A percentile compares a stretch with the other conserved stretches of the same genome.
These are phyloP conservation scores for Periglandula ipomoeae DNA, from an alignment of 2,329 filamentous ascomycete genomes.

Conservation along the genomic window DNA sequence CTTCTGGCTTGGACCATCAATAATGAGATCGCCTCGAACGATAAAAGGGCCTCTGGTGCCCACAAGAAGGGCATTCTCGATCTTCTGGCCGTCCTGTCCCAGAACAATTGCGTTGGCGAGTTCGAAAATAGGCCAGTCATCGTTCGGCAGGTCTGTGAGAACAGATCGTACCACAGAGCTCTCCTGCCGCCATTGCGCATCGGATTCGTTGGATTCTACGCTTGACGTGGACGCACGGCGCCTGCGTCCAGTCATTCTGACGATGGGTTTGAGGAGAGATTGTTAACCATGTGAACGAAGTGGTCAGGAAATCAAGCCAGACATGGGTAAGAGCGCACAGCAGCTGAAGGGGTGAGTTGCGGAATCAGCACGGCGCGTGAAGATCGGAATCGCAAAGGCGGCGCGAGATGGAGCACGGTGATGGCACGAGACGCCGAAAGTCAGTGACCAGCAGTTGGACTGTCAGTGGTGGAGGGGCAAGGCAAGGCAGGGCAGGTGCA, in stretches of 20 bases:
- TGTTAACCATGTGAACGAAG: neutral
- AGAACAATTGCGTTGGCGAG: slow-evolving; percentile 53
- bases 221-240: slow-evolving; percentile 37
- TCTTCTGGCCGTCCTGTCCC: slow-evolving; percentile 39
- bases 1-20: slow-evolving; percentile 33
- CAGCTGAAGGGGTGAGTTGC: neutral
- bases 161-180: slow-evolving; percentile 22
- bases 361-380: neutral
- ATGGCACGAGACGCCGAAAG: neutral
- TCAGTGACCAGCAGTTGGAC: too few relatives aligned
- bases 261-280: neutral
- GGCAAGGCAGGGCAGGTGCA: neutral
- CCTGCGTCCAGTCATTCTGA: slow-evolving; percentile 28
- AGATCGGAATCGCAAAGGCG: neutral
- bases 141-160: slow-evolving; percentile 21
- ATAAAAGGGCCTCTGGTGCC: slow-evolving; percentile 50
- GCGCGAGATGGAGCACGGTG: neutral
- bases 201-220: slow-evolving; percentile 30
- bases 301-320: neutral
- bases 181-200: slow-evolving; percentile 26
- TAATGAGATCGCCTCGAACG: slow-evolving; percentile 49
- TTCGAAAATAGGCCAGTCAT: slow-evolving; percentile 53
- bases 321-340: neutral
- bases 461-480: neutral
- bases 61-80: slow-evolving; percentile 53